Conservation (phyloP, 352 stramenopile species). For the Phytophthora hybrid region DNA sequence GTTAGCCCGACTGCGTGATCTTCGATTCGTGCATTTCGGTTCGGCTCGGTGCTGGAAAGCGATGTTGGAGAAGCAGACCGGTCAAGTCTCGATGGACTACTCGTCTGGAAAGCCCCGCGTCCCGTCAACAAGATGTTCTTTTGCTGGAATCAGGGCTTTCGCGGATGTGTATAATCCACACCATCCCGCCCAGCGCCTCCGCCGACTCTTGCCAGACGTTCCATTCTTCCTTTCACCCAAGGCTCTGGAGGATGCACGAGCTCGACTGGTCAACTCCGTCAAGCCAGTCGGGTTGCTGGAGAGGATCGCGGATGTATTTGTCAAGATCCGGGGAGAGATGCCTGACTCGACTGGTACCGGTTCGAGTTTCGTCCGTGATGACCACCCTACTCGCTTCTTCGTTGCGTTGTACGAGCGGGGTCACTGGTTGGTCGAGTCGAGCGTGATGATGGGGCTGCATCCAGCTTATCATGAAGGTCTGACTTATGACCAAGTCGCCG, state of each 20-base stretch:
- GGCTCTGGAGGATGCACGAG: not conserved
- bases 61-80: too few relatives aligned
- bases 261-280: not conserved
- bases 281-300: not conserved
- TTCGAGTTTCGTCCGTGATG: not conserved
- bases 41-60: not conserved
- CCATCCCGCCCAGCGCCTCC: not conserved
- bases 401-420: not conserved
- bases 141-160: not conserved
- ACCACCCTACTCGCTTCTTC: not conserved
- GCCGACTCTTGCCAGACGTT: not conserved
- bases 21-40: not conserved
- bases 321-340: too few relatives aligned
- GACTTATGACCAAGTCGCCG: not conserved
- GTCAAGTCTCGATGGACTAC: not conserved
- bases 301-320: not conserved
- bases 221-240: not conserved
- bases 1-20: not conserved
- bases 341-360: too few relatives aligned
- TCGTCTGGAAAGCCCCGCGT: too few relatives aligned
- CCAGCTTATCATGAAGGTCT: not conserved
- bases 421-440: not conserved
- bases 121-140: too few relatives aligned
- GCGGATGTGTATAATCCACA: not conserved
- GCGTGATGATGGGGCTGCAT: not conserved